Evolutionary conservation across 2,329 filamentous ascomycete species (phyloP).

Genomic region (Colletotrichum zoysiae): DNA sequence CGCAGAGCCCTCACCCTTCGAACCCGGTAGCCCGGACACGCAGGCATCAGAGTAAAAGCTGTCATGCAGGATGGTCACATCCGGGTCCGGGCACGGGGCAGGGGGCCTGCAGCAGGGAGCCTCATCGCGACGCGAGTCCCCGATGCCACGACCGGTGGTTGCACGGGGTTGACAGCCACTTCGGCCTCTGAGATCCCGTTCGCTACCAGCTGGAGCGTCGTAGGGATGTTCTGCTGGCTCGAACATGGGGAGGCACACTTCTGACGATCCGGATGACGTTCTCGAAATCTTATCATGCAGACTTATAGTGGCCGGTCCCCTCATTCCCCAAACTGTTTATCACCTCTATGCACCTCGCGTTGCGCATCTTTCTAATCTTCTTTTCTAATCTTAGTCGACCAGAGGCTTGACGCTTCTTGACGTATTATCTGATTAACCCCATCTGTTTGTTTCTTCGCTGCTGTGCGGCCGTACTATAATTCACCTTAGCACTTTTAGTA

Average conservation of each 20-base stretch:
- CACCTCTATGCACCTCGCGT: constrained; percentile 14
- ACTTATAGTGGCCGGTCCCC: constrained; percentile 11
- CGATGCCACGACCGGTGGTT: constrained; percentile 10
- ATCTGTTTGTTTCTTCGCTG: constrained; percentile 18
- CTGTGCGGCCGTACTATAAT: constrained; percentile 7
- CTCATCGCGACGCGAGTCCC: constrained; percentile 20
- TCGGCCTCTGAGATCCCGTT: neutral
- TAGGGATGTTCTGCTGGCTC: constrained; percentile 14
- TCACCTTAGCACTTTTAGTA: neutral
- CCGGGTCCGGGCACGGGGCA: constrained; percentile 3
- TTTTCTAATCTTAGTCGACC: neutral
- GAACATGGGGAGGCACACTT: constrained; percentile 1
- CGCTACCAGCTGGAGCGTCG: neutral
- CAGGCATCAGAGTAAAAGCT: neutral
- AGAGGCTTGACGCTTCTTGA: constrained; percentile 32
- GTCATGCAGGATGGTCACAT: too few relatives aligned
- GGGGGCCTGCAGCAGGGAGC: constrained; percentile 8
- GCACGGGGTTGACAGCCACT: constrained; percentile 26
- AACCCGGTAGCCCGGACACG: neutral
- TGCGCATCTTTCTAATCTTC: neutral
- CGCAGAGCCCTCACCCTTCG: neutral
- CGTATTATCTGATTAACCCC: neutral
- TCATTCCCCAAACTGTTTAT: constrained; percentile 17
- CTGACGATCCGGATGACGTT: constrained; percentile 18
- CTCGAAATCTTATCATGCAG: neutral